Evolutionary conservation across 2,329 filamentous ascomycete species (phyloP).

Genomic region (Xylaria polymorpha): DNA sequence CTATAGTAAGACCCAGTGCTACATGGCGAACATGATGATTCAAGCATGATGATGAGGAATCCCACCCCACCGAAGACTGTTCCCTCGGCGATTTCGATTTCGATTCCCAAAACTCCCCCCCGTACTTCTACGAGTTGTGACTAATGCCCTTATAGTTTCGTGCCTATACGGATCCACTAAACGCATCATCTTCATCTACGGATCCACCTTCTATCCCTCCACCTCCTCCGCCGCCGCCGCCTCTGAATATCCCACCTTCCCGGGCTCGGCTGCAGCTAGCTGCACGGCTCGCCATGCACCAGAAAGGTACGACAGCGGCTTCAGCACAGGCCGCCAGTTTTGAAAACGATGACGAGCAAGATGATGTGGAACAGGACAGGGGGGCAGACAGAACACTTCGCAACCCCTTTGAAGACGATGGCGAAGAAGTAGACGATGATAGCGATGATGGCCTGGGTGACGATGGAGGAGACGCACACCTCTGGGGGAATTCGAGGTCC

Average conservation of each 20-base stretch:
- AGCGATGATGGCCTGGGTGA: slow-evolving; percentile 54
- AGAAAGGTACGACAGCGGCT: slow-evolving; percentile 67
- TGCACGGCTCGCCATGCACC: slow-evolving; percentile 82
- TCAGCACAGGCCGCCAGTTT: slow-evolving; percentile 54
- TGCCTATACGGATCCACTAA: slow-evolving; percentile 67
- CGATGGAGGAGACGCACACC: slow-evolving; percentile 53
- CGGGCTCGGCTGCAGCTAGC: slow-evolving; percentile 90
- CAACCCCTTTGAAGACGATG: slow-evolving; percentile 56
- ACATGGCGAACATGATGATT: not conserved
- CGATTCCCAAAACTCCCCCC: not conserved
- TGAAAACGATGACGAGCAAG: slow-evolving; percentile 56
- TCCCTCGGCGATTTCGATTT: not conserved
- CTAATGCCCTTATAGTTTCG: slow-evolving; percentile 61
- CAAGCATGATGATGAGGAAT: not conserved
- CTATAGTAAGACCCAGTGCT: not conserved
- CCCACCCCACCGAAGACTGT: not conserved
- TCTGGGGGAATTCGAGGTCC: slow-evolving; percentile 47
- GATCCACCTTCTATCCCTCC: slow-evolving; percentile 69
- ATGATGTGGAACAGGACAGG: slow-evolving; percentile 45
- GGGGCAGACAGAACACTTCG: slow-evolving; percentile 44
- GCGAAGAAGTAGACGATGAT: slow-evolving; percentile 64
- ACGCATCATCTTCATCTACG: slow-evolving; percentile 60
- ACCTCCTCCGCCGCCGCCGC: slow-evolving; percentile 76
- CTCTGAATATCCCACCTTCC: slow-evolving; percentile 86
- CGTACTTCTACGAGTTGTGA: not conserved